Evolutionary conservation across 345 rosid species (phyloP).

Genomic region (Theobroma cacao): DNA sequence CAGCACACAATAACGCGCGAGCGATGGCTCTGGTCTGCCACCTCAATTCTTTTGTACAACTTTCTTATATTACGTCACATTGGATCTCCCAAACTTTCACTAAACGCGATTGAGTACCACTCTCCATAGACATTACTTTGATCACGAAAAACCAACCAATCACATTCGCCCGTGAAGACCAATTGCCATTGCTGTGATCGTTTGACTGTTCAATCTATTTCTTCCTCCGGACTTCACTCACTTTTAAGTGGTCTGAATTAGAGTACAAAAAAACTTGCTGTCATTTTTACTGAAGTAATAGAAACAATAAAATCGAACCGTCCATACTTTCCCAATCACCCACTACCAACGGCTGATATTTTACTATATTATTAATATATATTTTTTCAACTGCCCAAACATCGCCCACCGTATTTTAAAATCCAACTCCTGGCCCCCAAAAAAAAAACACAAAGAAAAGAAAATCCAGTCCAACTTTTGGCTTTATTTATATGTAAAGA

Average conservation of each 20-base stretch:
- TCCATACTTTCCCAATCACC: background rate
- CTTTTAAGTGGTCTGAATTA: background rate
- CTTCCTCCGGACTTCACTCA: background rate
- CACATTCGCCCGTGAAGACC: background rate
- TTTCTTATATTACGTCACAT: background rate
- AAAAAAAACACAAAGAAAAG: too few relatives aligned
- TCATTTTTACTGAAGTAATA: background rate
- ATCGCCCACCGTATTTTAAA: slow-evolving; percentile 8
- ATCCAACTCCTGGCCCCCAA: too few relatives aligned
- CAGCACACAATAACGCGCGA: background rate
- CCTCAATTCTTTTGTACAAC: background rate
- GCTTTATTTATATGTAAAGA: background rate
- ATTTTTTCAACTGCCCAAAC: background rate
- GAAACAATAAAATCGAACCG: slow-evolving; percentile 14
- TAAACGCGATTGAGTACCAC: background rate
- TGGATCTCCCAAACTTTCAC: background rate
- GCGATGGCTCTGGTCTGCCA: background rate
- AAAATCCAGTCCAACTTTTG: too few relatives aligned
- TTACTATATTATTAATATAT: background rate
- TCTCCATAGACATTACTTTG: background rate
- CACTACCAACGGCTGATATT: slow-evolving; percentile 21
- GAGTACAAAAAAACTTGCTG: background rate
- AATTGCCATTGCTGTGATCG: background rate
- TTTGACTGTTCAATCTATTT: background rate
- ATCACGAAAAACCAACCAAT: background rate